Evolutionary conservation across 371 early-diverging fungal species (phyloP).

Genomic region (Quaeritorhiza haematococci): DNA sequence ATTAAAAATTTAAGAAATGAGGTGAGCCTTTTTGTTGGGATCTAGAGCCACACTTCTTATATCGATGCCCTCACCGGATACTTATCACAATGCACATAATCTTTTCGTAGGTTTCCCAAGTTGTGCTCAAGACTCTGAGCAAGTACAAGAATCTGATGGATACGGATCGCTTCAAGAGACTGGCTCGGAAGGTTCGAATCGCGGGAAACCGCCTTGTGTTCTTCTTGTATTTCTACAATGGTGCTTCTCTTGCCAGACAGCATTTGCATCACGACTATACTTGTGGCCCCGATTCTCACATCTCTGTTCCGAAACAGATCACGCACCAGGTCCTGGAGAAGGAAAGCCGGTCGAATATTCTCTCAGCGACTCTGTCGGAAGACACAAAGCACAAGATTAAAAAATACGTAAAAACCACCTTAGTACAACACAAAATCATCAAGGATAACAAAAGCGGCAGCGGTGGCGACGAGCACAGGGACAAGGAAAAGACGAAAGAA

Average conservation of each 20-base stretch:
- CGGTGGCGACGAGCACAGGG: no score
- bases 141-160: constrained; percentile 54
- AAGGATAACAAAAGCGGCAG: no score
- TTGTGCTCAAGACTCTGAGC: constrained; percentile 61
- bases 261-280: background rate
- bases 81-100: no score
- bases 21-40: background rate
- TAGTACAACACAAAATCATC: no score
- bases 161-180: constrained; percentile 61
- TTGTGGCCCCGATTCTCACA: background rate
- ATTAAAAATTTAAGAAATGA: background rate
- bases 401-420: no score
- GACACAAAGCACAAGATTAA: constrained; percentile 54
- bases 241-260: background rate
- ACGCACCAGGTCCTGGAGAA: constrained; percentile 59
- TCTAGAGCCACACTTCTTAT: no score
- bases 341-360: constrained; percentile 44
- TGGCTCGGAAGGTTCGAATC: constrained; percentile 60
- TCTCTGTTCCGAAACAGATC: constrained; percentile 23
- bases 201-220: background rate
- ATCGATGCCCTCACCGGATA: no score
- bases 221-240: background rate
- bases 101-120: constrained; percentile 42
- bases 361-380: constrained; percentile 39
- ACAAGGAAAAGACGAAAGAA: no score